Evolutionary conservation across 768 basidiomycete species (phyloP), one percentile per base, ranked within the genome.

Genomic region (Suillus lakei): DNA sequence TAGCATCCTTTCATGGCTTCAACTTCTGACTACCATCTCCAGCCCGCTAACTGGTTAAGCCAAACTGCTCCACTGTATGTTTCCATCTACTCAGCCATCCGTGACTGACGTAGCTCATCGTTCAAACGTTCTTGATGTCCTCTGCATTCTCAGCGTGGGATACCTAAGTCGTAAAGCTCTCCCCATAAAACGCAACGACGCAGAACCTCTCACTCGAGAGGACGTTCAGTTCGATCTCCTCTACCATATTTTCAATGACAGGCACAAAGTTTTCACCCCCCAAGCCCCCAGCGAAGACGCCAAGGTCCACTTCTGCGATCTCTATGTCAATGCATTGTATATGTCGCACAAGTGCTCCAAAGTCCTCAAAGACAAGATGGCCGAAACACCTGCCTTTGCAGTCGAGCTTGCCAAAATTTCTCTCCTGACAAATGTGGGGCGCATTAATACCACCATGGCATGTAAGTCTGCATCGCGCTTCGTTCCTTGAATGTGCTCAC

Each of bases 381-480:
- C 88, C 60, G 91, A 94, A 63, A 90, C 86, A 1, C 91, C 91
- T 16, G 86, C 86, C 8, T 94, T 93, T 75, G 89, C 88, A 6
- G 79, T 88, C 68, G 92, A 93, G 76, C 86, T 94, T 61, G 91
- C 90, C 60, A 94, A 95, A 79, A 87, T 96, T 43, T 89, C 91
- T 32, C 82, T 96, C 39, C 81, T 96, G 61, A 93, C 93, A 60
- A 97, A 97, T 73, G 91, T 95, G 55, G 95, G 95, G 30, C 83
- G 93, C 67, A 92, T 96, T 78, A 96, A 96, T 73, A 96, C 95
- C 44, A 96, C 95, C 38, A 90, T 95, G 87, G 93, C 93, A 60
- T 90, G 88, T 91, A 78, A 81, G 88, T 76, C 66, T 63, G 66
- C 5, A 26, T 62, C 54, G 63, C 63, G 62, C 55, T 50, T 53